Base-by-base conservation (phyloP, 345 rosid species). In the Melaleuca quinquenervia region DNA sequence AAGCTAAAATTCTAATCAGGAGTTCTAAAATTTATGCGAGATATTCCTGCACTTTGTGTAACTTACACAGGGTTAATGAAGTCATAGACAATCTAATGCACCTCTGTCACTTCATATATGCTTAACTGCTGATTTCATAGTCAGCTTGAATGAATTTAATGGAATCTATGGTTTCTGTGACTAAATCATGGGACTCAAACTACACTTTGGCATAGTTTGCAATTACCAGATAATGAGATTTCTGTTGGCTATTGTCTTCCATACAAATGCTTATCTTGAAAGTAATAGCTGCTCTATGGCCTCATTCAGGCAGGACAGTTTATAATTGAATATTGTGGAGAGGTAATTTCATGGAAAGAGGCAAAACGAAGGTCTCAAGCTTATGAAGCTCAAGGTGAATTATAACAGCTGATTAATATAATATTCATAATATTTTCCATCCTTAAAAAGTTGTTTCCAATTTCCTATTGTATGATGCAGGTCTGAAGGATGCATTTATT, bases 251-350 rank as follows among this genome's bases (percentile, higher is more conserved):
- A 5, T 70, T 70, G 20, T 32, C 41, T 32, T 24, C 15, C 32
- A 27, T 7, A 8, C 0, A 16, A 70, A n/a, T 8, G 24, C 24
- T 70, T 2, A 1, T 70, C 78, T 32, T 70, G 13, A 32, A 70
- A 70, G 78, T 70, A 32, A 70, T 70, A 70, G 78, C 78, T 70
- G 48, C 80, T 53, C 10, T 82, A 9, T 85, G 86, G 45, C 18
- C 64, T 50, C 26, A 82, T 90, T 88, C 89, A 97, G 99, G 93
- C 89, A 27, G 98, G 99, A 36, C 98, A 92, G 55, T 95, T 97
- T 84, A 92, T 97, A 84, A 94, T 96, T 62, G 99, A 97, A 92
- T 97, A 97, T 53, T 97, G 98, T 93, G 99, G 99, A 64, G 99
- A 97, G 95, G 98, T 97, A 76, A 97, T 96, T 91, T 92, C 98